phyloP scores from a whole-genome alignment of 2,329 filamentous ascomycete species.

The Xylariaceae sp. region DNA sequence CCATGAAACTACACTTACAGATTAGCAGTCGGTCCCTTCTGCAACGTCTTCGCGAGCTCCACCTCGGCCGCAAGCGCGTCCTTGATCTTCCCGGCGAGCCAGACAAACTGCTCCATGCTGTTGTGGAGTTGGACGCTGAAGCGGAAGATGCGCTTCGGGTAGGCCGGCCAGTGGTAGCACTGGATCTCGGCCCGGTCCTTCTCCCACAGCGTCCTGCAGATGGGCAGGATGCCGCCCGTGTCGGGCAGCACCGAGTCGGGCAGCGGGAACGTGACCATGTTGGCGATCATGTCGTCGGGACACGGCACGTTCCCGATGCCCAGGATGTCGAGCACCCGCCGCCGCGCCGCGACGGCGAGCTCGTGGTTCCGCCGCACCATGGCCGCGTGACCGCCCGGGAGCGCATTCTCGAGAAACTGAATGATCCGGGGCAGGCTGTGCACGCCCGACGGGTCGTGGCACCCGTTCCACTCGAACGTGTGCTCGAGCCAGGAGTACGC shows the following conservation, averaged over 20 bases:
- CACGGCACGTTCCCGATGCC: constrained; percentile 7
- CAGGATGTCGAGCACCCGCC: constrained; percentile 3
- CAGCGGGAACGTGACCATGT: constrained; percentile 10
- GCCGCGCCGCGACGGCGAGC: constrained; percentile 7
- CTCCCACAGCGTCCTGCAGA: constrained; percentile 6
- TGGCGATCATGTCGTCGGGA: constrained; percentile 9
- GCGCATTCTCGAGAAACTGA: constrained; percentile 2
- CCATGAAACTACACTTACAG: too few relatives aligned
- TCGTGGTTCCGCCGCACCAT: constrained; percentile 9
- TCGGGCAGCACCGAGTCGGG: constrained; percentile 8
- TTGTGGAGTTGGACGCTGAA: constrained; percentile 8
- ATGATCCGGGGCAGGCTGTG: constrained; percentile 6
- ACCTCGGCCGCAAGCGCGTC: too few relatives aligned
- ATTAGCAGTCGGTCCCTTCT: too few relatives aligned
- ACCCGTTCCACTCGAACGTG: constrained; percentile 9
- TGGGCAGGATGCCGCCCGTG: constrained; percentile 7
- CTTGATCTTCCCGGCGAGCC: too few relatives aligned
- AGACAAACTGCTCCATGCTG: constrained; percentile 7
- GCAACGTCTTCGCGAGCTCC: too few relatives aligned
- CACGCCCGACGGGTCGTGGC: constrained; percentile 7
- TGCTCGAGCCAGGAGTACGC: constrained; percentile 8
- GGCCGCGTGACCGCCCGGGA: constrained; percentile 6
- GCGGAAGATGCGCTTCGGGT: constrained; percentile 9
- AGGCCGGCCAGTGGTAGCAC: constrained; percentile 7
- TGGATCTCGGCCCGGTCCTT: constrained; percentile 5